Evolutionary conservation across 164 flowering plant species (phyloP).

Genomic region (Nelumbo lutea): DNA sequence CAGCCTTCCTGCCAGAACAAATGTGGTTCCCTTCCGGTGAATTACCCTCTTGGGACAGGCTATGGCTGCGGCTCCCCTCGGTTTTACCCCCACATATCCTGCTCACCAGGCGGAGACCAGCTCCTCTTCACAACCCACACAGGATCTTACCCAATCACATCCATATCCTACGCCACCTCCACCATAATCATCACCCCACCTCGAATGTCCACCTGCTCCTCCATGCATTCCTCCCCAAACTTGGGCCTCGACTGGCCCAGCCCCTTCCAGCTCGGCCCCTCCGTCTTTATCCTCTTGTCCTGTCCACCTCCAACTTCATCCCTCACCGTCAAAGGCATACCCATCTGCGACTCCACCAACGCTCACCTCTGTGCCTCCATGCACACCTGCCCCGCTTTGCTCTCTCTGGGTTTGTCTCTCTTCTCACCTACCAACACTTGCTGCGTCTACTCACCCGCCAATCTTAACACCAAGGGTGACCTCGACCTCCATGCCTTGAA

Average conservation of each 20-base stretch:
- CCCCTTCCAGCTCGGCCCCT: constrained; percentile 47
- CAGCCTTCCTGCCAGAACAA: constrained; percentile 17
- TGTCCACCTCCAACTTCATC: constrained; percentile 36
- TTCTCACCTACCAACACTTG: constrained; percentile 39
- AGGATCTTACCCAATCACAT: constrained; percentile 43
- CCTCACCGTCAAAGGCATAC: constrained; percentile 25
- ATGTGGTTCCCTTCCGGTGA: constrained; percentile 38
- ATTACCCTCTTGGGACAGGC: constrained; percentile 47
- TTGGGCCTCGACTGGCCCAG: constrained; percentile 54
- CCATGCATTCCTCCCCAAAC: constrained; percentile 41
- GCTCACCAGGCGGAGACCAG: constrained; percentile 27
- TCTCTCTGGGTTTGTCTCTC: constrained; percentile 30
- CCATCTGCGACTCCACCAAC: constrained; percentile 36
- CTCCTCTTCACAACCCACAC: constrained; percentile 49
- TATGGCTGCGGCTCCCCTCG: constrained; percentile 54
- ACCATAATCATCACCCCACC: constrained; percentile 40
- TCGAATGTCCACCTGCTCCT: constrained; percentile 45
- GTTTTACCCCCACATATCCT: constrained; percentile 39
- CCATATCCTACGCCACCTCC: constrained; percentile 39
- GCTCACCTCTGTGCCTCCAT: constrained; percentile 36
- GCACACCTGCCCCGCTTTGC: constrained; percentile 37
- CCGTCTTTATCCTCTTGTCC: constrained; percentile 39
- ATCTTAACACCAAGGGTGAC: constrained; percentile 36
- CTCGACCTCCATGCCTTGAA: constrained; percentile 23
- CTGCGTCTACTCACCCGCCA: constrained; percentile 50